Evolutionary conservation across 768 basidiomycete genomes (phyloP).

Genomic region (Lentinula boryana): DNA sequence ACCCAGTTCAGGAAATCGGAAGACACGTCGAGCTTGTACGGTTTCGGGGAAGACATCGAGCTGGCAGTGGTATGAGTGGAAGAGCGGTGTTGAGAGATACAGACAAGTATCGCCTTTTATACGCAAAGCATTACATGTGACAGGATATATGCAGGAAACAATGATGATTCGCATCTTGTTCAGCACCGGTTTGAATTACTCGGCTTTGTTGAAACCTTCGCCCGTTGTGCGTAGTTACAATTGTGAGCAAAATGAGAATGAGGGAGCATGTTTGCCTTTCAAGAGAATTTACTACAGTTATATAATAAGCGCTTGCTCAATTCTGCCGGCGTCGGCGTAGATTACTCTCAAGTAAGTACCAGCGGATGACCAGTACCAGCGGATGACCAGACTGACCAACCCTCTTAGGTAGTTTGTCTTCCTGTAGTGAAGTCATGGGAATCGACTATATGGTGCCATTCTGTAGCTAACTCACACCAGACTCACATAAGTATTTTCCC

Average conservation of each 20-base stretch:
- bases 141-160: background rate
- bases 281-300: too few relatives aligned
- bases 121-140: background rate
- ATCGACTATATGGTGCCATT: background rate
- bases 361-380: too few relatives aligned
- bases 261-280: too few relatives aligned
- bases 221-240: too few relatives aligned
- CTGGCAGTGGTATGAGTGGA: background rate
- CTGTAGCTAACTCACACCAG: background rate
- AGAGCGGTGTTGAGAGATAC: background rate
- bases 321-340: too few relatives aligned
- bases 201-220: background rate
- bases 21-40: conserved; percentile 36
- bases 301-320: too few relatives aligned
- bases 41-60: conserved; percentile 7
- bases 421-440: background rate
- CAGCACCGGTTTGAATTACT: background rate
- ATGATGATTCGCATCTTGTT: background rate
- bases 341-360: too few relatives aligned
- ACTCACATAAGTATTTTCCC: background rate
- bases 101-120: too few relatives aligned
- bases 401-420: too few relatives aligned
- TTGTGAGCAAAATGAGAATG: too few relatives aligned
- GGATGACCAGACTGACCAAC: too few relatives aligned
- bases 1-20: conserved; percentile 33